phyloP scores from a whole-genome alignment of 768 basidiomycete species.

The Amanita subjunquillea region DNA sequence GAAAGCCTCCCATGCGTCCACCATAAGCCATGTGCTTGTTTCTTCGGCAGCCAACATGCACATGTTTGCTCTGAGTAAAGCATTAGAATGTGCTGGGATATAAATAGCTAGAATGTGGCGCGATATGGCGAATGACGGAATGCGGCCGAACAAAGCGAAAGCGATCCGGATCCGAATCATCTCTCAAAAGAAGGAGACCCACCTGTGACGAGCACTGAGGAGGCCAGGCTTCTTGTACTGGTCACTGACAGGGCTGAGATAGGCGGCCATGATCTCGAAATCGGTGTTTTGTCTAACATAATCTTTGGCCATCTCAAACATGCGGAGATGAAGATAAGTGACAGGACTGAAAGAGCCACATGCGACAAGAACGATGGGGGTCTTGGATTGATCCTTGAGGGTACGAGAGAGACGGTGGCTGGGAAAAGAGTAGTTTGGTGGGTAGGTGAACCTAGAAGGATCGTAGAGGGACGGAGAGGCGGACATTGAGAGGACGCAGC shows the following conservation, averaged over 20 bases:
- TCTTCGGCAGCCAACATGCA: conserved; percentile 85
- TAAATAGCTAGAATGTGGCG: not conserved
- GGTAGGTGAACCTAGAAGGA: conserved; percentile 45
- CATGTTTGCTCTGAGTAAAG: conserved; percentile 60
- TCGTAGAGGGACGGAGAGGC: conserved; percentile 14
- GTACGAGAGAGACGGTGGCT: conserved; percentile 49
- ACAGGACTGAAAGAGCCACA: conserved; percentile 98
- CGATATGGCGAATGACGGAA: not conserved
- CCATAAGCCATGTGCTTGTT: conserved; percentile 91
- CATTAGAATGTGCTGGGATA: conserved; percentile 8
- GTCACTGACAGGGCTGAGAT: conserved; percentile 94
- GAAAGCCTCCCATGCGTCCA: conserved; percentile 96
- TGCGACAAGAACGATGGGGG: conserved; percentile 89
- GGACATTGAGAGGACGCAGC: conserved; percentile 15
- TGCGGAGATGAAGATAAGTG: conserved; percentile 94
- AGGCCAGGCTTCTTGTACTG: conserved; percentile 95
- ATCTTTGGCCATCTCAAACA: conserved; percentile 99
- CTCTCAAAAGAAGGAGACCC: conserved; percentile 24
- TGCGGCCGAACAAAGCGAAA: not conserved
- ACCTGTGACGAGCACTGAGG: conserved; percentile 83
- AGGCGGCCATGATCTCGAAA: conserved; percentile 91
- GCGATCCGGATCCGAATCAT: not conserved
- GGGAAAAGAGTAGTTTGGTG: conserved; percentile 59
- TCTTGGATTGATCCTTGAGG: conserved; percentile 54
- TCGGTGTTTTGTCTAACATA: conserved; percentile 86